These are phyloP conservation scores for Tulasnella sp. DNA, from an alignment of 768 basidiomycete species.

Conservation along the genomic window DNA sequence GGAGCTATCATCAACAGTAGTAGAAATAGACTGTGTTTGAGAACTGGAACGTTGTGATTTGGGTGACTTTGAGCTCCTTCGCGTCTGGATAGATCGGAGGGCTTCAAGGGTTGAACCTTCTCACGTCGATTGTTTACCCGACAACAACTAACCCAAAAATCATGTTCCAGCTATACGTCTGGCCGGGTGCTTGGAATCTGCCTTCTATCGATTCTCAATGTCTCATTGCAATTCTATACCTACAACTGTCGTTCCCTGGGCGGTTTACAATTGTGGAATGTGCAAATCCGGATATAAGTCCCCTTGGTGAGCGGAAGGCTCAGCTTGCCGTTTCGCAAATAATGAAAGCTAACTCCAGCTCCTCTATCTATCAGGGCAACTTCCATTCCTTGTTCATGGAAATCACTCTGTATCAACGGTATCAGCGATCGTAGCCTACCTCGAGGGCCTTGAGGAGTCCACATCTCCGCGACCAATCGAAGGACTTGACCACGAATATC, in stretches of 20 bases:
- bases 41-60: not conserved
- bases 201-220: conserved; percentile 58
- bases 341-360: not conserved
- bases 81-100: not conserved
- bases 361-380: conserved; percentile 51
- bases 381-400: conserved; percentile 59
- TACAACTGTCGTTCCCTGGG: conserved; percentile 60
- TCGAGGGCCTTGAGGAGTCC: conserved; percentile 34
- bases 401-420: conserved; percentile 40
- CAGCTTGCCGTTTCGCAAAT: not conserved
- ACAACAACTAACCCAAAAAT: not conserved
- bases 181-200: conserved; percentile 55
- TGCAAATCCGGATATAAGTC: conserved; percentile 58
- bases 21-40: too few relatives aligned
- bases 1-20: too few relatives aligned
- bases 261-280: conserved; percentile 50
- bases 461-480: conserved; percentile 14
- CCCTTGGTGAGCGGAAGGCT: conserved; percentile 44
- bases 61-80: not conserved
- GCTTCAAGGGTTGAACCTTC: not conserved
- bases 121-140: not conserved
- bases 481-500: conserved; percentile 15
- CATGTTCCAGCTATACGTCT: conserved; percentile 41
- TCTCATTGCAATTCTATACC: conserved; percentile 51
- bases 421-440: conserved; percentile 53